phyloP scores from a whole-genome alignment of 768 basidiomycete species.

The Naganishia randhawae region DNA sequence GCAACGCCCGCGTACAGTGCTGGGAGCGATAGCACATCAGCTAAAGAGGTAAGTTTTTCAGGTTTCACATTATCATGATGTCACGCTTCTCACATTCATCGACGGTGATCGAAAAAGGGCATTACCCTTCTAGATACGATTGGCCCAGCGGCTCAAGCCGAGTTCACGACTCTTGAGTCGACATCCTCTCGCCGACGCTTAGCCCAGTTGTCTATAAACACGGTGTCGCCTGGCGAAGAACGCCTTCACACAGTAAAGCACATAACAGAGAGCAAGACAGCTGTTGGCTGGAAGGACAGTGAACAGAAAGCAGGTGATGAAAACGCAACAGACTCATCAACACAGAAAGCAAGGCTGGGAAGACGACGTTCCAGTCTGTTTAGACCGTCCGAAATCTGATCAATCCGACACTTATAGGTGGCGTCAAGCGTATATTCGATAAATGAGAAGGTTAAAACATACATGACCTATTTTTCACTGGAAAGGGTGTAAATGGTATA shows the following conservation, averaged over 20 bases:
- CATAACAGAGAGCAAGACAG: background rate
- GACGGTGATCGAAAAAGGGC: background rate
- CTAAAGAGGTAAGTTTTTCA: background rate
- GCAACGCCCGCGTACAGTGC: background rate
- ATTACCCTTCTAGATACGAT: background rate
- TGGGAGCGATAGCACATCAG: background rate
- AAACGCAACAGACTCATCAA: background rate
- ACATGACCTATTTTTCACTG: background rate
- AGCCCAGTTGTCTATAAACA: slow-evolving; percentile 13
- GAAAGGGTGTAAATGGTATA: background rate
- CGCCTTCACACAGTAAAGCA: background rate
- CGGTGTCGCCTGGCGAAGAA: background rate
- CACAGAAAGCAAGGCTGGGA: slow-evolving; percentile 13
- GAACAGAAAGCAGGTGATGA: background rate
- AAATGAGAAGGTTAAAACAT: background rate
- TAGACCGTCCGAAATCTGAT: background rate
- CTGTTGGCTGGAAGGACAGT: background rate
- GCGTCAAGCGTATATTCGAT: background rate
- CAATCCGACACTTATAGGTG: background rate
- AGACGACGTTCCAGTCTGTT: slow-evolving; percentile 15
- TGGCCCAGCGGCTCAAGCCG: background rate
- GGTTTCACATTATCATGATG: background rate
- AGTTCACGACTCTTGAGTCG: background rate
- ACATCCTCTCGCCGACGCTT: slow-evolving; percentile 13
- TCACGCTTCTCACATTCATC: background rate